Conservation (phyloP, 1,139 yeast species). For the Candida albicans region DNA sequence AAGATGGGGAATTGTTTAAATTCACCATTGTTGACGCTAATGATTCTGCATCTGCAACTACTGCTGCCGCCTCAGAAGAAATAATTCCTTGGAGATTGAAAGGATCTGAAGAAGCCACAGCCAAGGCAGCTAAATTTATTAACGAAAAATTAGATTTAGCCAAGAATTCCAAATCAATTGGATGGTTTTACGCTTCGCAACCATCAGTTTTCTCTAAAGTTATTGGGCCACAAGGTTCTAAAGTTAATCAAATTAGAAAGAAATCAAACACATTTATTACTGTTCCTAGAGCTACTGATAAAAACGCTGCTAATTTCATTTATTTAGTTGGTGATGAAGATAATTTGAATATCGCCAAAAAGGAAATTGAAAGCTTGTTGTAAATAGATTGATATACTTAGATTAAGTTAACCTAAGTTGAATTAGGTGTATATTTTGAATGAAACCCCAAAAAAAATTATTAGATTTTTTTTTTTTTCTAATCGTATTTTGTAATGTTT, state of each 20-base stretch:
- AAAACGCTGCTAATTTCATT: conserved; percentile 22
- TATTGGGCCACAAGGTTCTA: conserved; percentile 77
- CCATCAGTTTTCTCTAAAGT: conserved; percentile 52
- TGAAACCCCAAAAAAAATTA: background rate
- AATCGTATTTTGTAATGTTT: background rate
- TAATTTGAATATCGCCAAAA: conserved; percentile 29
- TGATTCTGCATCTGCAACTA: conserved; percentile 18
- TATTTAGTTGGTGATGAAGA: conserved; percentile 37
- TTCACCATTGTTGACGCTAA: conserved; percentile 37
- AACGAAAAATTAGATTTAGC: conserved; percentile 36
- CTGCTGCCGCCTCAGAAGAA: conserved; percentile 25
- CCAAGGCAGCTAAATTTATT: conserved; percentile 39
- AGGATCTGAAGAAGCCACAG: conserved; percentile 44
- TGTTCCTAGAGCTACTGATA: conserved; percentile 62
- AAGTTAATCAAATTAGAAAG: conserved; percentile 61
- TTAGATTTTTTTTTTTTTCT: no score
- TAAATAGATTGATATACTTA: conserved; percentile 1
- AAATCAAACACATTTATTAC: conserved; percentile 58
- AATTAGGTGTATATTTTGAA: no score
- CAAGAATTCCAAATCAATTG: conserved; percentile 30
- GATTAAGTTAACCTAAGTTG: no score
- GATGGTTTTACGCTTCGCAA: conserved; percentile 40
- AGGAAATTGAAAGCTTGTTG: conserved; percentile 23
- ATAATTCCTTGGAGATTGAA: conserved; percentile 66
- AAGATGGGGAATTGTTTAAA: conserved; percentile 24